phyloP scores from a whole-genome alignment of 768 basidiomycete species.

The Pholiota microspora region DNA sequence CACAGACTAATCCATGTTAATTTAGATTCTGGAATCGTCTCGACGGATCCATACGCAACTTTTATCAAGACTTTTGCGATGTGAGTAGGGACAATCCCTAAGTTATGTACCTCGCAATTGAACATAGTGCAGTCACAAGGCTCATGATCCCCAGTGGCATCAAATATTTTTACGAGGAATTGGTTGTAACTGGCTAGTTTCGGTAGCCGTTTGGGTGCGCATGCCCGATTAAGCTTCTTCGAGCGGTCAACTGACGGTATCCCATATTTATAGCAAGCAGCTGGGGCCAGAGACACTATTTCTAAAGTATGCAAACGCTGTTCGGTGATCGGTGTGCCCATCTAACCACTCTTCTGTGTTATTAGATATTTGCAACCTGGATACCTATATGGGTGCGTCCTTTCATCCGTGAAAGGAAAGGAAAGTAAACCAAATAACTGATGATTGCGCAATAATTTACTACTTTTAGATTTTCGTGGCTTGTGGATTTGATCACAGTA shows the following conservation, averaged over 20 bases:
- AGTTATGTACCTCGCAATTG: not conserved
- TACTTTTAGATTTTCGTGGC: conserved; percentile 60
- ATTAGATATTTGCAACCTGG: conserved; percentile 61
- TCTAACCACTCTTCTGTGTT: not conserved
- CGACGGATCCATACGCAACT: conserved; percentile 51
- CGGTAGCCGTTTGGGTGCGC: conserved; percentile 69
- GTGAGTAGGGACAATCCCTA: conserved; percentile 39
- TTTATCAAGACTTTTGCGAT: conserved; percentile 55
- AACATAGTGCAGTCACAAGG: conserved; percentile 48
- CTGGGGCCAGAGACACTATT: conserved; percentile 62
- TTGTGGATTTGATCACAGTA: conserved; percentile 70
- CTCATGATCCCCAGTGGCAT: conserved; percentile 63
- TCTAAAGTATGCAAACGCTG: conserved; percentile 49
- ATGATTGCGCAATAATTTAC: not conserved
- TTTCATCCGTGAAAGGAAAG: not conserved
- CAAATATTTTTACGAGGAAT: conserved; percentile 74
- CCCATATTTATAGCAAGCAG: conserved; percentile 52
- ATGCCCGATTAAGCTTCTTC: not conserved
- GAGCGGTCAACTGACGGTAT: not conserved
- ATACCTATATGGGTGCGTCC: conserved; percentile 68
- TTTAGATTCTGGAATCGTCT: conserved; percentile 61
- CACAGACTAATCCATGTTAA: too few relatives aligned
- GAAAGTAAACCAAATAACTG: not conserved
- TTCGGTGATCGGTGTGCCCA: not conserved
- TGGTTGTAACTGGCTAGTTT: conserved; percentile 78